Percentiles rank a stretch among this genome's conserved stretches.
Evolutionary conservation across 176 grass and related monocot species (phyloP).

Genomic region (Triticum monococcum): DNA sequence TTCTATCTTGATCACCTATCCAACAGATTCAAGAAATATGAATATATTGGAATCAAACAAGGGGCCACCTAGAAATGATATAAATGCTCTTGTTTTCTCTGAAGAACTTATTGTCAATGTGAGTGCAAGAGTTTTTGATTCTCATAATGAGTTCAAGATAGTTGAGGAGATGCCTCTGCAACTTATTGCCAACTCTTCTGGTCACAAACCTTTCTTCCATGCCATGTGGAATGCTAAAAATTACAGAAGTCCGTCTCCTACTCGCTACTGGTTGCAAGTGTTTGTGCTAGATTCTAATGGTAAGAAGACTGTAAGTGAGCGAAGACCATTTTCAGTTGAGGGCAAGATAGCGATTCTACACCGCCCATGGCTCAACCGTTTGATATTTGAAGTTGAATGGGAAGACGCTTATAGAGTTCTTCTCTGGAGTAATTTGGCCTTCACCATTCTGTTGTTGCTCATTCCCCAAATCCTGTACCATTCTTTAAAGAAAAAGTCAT

Average conservation of each 20-base stretch:
- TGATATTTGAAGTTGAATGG: slow-evolving; percentile 82
- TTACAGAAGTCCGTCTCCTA: slow-evolving; percentile 64
- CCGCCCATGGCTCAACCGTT: slow-evolving; percentile 43
- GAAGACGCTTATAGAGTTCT: slow-evolving; percentile 70
- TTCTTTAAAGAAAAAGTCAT: slow-evolving; percentile 42
- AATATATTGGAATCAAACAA: slow-evolving; percentile 47
- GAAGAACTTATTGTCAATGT: slow-evolving; percentile 54
- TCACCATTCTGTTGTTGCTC: slow-evolving; percentile 43
- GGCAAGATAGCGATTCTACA: slow-evolving; percentile 41
- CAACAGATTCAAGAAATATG: slow-evolving; percentile 87
- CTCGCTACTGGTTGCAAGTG: slow-evolving; percentile 77
- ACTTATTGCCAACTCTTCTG: slow-evolving; percentile 29
- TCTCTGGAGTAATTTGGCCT: slow-evolving; percentile 62
- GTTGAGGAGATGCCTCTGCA: slow-evolving; percentile 80
- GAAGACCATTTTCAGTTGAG: slow-evolving; percentile 73
- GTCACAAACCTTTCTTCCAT: slow-evolving; percentile 62
- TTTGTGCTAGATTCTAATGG: slow-evolving; percentile 59
- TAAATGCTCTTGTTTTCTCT: slow-evolving; percentile 89
- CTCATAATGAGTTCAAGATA: slow-evolving; percentile 65
- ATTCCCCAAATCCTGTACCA: slow-evolving; percentile 52
- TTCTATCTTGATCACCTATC: slow-evolving; percentile 71
- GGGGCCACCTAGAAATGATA: slow-evolving; percentile 66
- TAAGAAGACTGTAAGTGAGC: slow-evolving; percentile 49
- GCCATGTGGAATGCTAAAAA: slow-evolving; percentile 88
- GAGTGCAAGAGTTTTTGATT: slow-evolving; percentile 81